Base-by-base conservation (phyloP, 139 green algal species). In the Desmodesmus armatus region DNA sequence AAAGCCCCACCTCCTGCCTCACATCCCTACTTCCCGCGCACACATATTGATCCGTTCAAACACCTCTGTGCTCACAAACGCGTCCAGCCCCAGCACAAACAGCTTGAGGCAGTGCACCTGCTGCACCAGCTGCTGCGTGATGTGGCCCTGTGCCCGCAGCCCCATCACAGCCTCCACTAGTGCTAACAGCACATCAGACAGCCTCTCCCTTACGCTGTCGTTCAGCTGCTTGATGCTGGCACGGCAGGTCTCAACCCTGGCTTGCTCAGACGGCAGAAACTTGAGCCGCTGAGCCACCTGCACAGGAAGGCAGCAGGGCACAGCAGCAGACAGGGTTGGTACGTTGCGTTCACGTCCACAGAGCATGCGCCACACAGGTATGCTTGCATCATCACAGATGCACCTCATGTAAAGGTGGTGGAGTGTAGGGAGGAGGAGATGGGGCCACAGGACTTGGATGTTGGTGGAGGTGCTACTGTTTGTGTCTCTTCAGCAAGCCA, bases 1-100 rank as follows among this genome's bases (percentile, higher is more conserved):
- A n/a, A n/a, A n/a, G n/a, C n/a, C n/a, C n/a, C n/a, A n/a, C n/a
- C n/a, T n/a, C n/a, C n/a, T n/a, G n/a, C n/a, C n/a, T n/a, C n/a
- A n/a, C n/a, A n/a, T n/a, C n/a, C n/a, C n/a, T 19, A 76, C 5
- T 35, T 53, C 77, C 77, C 77, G 55, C 7, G 80, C 43, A 27
- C 67, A 79, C 13, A 35, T 49, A 7, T 80, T 80, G 29, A 86
- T 65, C 37, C 67, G 80, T 25, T 58, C 49, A 43, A 72, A 86
- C 69, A 78, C 67, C n/a, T n/a, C n/a, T 3, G 80, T 49, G 15
- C 69, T 79, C 2, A 86, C 80, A 37, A 47, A 73, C 6, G 80
- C 69, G 37, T 86, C 80, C 49, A 86, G 25, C 40, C 80, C 80
- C 80, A 86, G 80, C 80, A 86, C 80, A 80, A 86, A 86, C 51